Evolutionary conservation across 495 filamentous ascomycete species (phyloP).

Genomic region (Tuber microsphaerosporum): DNA sequence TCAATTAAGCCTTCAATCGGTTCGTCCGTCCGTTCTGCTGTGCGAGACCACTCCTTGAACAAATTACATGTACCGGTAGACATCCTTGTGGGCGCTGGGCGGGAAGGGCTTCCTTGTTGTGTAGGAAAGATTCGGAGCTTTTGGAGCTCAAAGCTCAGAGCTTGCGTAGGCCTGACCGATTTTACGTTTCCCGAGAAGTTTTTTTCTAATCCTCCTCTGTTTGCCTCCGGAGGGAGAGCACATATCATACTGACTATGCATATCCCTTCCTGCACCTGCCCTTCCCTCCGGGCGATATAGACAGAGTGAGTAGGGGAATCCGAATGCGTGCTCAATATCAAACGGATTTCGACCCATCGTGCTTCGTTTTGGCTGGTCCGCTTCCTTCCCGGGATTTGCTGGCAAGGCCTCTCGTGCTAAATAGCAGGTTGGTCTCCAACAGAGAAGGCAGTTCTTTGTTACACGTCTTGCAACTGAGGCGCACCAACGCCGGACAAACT

Average conservation of each 20-base stretch:
- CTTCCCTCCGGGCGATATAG: not conserved
- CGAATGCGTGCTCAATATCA: not conserved
- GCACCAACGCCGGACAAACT: slow-evolving; percentile 38
- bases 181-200: not conserved
- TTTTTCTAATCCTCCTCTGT: not conserved
- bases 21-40: slow-evolving; percentile 4
- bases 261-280: not conserved
- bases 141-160: not conserved
- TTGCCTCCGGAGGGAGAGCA: not conserved
- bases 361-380: slow-evolving; percentile 3
- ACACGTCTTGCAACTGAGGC: slow-evolving; percentile 28
- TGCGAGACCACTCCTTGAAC: not conserved
- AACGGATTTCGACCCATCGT: not conserved
- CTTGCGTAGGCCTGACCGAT: not conserved
- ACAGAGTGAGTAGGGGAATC: not conserved
- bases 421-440: slow-evolving; percentile 14
- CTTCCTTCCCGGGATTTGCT: slow-evolving; percentile 1
- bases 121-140: slow-evolving; percentile 1
- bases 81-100: not conserved
- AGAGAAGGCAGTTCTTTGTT: slow-evolving; percentile 31
- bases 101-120: not conserved
- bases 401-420: not conserved
- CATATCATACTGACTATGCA: not conserved
- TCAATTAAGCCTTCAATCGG: not conserved
- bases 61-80: slow-evolving; percentile 3